A percentile compares a stretch with the other conserved stretches of the same genome.
These are phyloP conservation scores for Neurospora sublineolata DNA, from an alignment of 495 filamentous ascomycete species.

Conservation along the genomic window DNA sequence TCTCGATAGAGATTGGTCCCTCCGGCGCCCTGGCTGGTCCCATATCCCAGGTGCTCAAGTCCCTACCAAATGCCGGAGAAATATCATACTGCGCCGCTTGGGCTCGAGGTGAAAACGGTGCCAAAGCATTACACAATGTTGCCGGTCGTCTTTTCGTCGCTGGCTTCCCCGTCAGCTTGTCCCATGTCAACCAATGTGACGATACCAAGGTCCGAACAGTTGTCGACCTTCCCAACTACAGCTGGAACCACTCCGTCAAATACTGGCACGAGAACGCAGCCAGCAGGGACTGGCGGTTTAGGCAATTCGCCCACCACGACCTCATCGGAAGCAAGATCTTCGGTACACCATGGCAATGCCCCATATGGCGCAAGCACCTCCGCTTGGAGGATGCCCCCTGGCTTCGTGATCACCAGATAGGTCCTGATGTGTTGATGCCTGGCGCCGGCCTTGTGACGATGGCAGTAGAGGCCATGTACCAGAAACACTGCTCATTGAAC, in stretches of 20 bases:
- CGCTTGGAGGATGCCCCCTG: slow-evolving; percentile 20
- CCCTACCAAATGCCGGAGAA: not conserved
- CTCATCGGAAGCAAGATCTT: slow-evolving; percentile 8
- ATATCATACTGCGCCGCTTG: slow-evolving; percentile 17
- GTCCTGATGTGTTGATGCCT: slow-evolving; percentile 14
- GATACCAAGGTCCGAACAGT: not conserved
- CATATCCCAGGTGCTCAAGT: slow-evolving; percentile 26
- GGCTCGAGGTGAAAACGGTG: slow-evolving; percentile 13
- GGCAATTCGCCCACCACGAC: slow-evolving; percentile 4
- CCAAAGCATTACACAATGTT: slow-evolving; percentile 14
- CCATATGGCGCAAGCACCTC: slow-evolving; percentile 33
- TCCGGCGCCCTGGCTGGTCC: slow-evolving; percentile 36
- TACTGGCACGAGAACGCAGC: slow-evolving; percentile 10
- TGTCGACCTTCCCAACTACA: slow-evolving; percentile 28
- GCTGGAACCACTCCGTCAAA: slow-evolving; percentile 16
- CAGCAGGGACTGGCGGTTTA: slow-evolving; percentile 10
- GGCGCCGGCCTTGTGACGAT: slow-evolving; percentile 8
- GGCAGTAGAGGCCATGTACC: slow-evolving; percentile 10
- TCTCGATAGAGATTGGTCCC: slow-evolving; percentile 44
- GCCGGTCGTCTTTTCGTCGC: slow-evolving; percentile 24
- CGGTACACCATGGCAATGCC: slow-evolving; percentile 8
- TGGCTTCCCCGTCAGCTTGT: slow-evolving; percentile 1
- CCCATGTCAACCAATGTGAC: slow-evolving; percentile 1
- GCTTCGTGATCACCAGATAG: slow-evolving; percentile 31
- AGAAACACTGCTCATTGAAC: not conserved